Evolutionary conservation across 2,329 filamentous ascomycete species (phyloP).

Genomic region (Madurella mycetomatis): DNA sequence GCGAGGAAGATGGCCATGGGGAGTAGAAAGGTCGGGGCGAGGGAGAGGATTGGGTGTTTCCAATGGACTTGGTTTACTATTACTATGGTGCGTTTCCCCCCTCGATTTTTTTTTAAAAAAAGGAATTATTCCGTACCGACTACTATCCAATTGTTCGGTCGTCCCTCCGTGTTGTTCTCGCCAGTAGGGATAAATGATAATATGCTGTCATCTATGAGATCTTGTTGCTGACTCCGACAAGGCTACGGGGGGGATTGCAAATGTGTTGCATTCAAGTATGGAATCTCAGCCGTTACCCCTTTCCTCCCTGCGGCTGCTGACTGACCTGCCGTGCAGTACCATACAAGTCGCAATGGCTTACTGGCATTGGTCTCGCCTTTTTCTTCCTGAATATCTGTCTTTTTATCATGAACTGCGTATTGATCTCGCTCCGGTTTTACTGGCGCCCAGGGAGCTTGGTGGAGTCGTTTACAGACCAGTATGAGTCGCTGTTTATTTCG

Average conservation of each 20-base stretch:
- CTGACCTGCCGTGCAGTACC: constrained; percentile 39
- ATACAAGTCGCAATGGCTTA: constrained; percentile 52
- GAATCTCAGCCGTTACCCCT: constrained; percentile 4
- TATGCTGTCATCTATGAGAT: background rate
- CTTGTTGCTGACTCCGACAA: constrained; percentile 22
- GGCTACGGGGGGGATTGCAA: constrained; percentile 55
- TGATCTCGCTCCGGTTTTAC: constrained; percentile 65
- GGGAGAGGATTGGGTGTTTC: constrained; percentile 49
- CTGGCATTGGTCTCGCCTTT: constrained; percentile 55
- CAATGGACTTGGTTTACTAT: constrained; percentile 76
- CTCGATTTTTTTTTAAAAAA: background rate
- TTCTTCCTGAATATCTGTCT: constrained; percentile 61
- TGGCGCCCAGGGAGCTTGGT: constrained; percentile 66
- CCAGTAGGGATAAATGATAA: no score
- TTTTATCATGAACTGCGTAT: constrained; percentile 57
- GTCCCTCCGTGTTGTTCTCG: no score
- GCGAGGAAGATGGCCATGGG: background rate
- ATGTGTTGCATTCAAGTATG: constrained; percentile 51
- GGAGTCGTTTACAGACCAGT: constrained; percentile 68
- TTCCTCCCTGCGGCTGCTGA: background rate
- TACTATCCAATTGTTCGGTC: no score
- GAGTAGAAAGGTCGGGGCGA: constrained; percentile 35
- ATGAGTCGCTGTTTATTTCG: constrained; percentile 73
- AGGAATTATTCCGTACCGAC: background rate
- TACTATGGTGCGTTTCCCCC: constrained; percentile 44